Evolutionary conservation across 345 rosid species (phyloP).

Genomic region (Pugionium dolabratum): DNA sequence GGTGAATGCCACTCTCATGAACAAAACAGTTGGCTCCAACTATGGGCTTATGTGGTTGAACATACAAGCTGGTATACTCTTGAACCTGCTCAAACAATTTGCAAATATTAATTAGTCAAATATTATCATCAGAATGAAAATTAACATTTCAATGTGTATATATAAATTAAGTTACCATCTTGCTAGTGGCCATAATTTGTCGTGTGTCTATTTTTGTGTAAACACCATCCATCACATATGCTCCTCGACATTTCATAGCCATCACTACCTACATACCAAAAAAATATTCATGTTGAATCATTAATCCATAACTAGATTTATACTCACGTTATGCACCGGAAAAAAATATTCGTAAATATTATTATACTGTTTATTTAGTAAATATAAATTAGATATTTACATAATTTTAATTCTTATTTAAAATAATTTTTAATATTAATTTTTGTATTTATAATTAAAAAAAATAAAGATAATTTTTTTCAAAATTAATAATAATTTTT

Average conservation of each 20-base stretch:
- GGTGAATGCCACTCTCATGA: constrained; percentile 88
- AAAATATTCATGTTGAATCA: neutral
- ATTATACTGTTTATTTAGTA: too few relatives aligned
- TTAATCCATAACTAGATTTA: too few relatives aligned
- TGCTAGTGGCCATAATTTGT: constrained; percentile 80
- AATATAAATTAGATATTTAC: too few relatives aligned
- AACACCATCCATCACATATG: constrained; percentile 62
- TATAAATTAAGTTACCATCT: constrained; percentile 54
- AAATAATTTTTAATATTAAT: too few relatives aligned
- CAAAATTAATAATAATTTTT: too few relatives aligned
- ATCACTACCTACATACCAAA: constrained; percentile 60
- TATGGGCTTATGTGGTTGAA: constrained; percentile 93
- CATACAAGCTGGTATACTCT: constrained; percentile 67
- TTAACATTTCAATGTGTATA: too few relatives aligned
- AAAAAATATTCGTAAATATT: too few relatives aligned
- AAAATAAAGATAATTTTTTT: too few relatives aligned
- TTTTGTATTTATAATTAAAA: too few relatives aligned
- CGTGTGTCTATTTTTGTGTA: constrained; percentile 65
- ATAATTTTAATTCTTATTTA: too few relatives aligned
- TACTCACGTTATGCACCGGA: too few relatives aligned
- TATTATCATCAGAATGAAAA: constrained; percentile 23
- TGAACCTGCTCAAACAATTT: constrained; percentile 62
- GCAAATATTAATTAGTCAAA: constrained; percentile 49
- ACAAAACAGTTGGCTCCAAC: constrained; percentile 57
- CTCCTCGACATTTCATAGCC: constrained; percentile 86